Evolutionary conservation across 2,329 filamentous ascomycete species (phyloP).

Genomic region (Teratosphaeria nubilosa): DNA sequence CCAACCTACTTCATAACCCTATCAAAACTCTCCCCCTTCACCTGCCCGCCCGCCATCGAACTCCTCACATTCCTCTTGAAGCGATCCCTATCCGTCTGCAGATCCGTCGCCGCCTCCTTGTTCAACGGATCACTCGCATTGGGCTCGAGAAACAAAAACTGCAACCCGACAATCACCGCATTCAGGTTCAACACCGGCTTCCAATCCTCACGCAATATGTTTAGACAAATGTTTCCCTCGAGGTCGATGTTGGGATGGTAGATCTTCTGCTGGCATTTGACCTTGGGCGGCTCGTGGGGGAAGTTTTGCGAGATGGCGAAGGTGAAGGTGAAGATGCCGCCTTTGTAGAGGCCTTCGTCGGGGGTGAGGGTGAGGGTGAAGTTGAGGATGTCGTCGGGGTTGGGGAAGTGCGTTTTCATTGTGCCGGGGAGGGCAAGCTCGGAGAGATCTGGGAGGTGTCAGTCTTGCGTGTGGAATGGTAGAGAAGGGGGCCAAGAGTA

Average conservation of each 20-base stretch:
- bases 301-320: constrained; percentile 93
- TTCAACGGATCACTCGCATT: constrained; percentile 97
- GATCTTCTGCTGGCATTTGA: constrained; percentile 94
- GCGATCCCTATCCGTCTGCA: constrained; percentile 71
- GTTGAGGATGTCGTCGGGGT: constrained; percentile 77
- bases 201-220: constrained; percentile 96
- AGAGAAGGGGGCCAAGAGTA: constrained; percentile 29
- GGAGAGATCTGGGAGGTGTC: constrained; percentile 56
- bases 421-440: constrained; percentile 69
- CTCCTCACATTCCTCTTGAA: constrained; percentile 86
- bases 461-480: not conserved
- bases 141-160: constrained; percentile 96
- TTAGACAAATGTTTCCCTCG: constrained; percentile 94
- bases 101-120: constrained; percentile 91
- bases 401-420: constrained; percentile 72
- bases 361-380: constrained; percentile 74
- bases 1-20: constrained; percentile 55
- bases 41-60: constrained; percentile 69
- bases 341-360: constrained; percentile 82
- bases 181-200: constrained; percentile 96
- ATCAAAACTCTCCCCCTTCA: constrained; percentile 67
- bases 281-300: constrained; percentile 94
- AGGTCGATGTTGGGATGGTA: constrained; percentile 99
- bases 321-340: constrained; percentile 76
- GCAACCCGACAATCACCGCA: constrained; percentile 83